Evolutionary conservation across 1,284 basidiomycete genomes (phyloP).

Genomic region (Trichosporon sp.): DNA sequence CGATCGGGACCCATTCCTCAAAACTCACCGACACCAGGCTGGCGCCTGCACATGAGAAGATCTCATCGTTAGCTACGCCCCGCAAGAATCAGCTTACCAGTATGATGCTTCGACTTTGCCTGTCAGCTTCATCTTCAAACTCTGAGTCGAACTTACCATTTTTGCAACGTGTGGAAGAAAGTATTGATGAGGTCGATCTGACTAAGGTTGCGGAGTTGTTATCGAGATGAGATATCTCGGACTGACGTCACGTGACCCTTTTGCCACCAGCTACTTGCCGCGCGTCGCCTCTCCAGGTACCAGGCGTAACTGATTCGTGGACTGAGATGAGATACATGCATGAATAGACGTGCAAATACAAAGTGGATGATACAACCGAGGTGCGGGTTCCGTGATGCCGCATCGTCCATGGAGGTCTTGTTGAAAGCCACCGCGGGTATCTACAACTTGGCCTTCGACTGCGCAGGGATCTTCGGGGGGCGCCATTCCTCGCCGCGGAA

Average conservation of each 20-base stretch:
- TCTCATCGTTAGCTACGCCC: slow-evolving; percentile 52
- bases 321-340: not conserved
- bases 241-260: not conserved
- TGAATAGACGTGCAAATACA: not conserved
- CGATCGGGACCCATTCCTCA: not conserved
- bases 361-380: not conserved
- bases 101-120: slow-evolving; percentile 76
- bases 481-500: slow-evolving; percentile 25
- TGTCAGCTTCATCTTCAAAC: slow-evolving; percentile 10
- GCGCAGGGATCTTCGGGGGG: slow-evolving; percentile 8
- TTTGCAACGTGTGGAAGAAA: not conserved
- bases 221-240: not conserved
- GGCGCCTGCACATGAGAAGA: slow-evolving; percentile 93
- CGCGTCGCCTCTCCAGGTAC: not conserved
- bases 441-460: slow-evolving; percentile 19
- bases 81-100: slow-evolving; percentile 55
- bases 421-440: not conserved
- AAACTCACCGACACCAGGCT: slow-evolving; percentile 85
- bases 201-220: not conserved
- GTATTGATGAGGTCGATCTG: not conserved
- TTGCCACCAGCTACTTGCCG: not conserved
- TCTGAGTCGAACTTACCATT: slow-evolving; percentile 10
- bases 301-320: not conserved
- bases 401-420: not conserved
- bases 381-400: not conserved